Base-by-base conservation (phyloP, 345 rosid genomes). In the Gossypium rotundifolium region DNA sequence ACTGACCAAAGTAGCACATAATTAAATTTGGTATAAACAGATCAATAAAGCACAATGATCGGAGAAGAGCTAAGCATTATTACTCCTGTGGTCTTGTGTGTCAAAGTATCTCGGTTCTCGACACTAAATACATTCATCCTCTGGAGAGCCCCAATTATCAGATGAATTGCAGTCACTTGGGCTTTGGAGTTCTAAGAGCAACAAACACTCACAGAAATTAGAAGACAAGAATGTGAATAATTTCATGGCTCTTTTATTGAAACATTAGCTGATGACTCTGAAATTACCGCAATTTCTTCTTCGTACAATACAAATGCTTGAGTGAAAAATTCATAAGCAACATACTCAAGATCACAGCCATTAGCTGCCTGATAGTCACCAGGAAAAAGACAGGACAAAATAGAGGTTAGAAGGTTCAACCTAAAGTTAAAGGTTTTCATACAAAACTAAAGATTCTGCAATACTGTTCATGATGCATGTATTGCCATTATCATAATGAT, bases 31-130 rank as follows among this genome's bases (percentile, higher is more conserved):
- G 66, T 22, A 65, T 13, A 60, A 74, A 61, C 52, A 73, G 29
- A 40, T 52, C 23, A 63, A 62, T 25, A 62, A 29, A 78, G 20
- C 27, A 68, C 18, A 11, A 49, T 17, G 71, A 44, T 72, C 53
- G 62, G 71, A 76, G 22, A 52, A 45, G 16, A 65, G 70, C 11
- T 40, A 74, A 74, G 22, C 9, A 77, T 13, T 49, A 61, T 85
- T 91, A 93, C 96, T 90, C 98, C 96, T 0, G 97, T 90, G 67
- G 98, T 94, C 82, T 93, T 93, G 83, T 91, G 97, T 9, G 96
- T 93, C 80, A 93, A 85, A 58, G 96, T 90, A 78, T 93, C 96
- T 70, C 94, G 85, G 76, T 91, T 93, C 83, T 93, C 98, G 81
- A 89, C 85, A 60, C 94, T 93, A 81, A 93, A 91, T 13, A 91